Evolutionary conservation across 768 basidiomycete species (phyloP), one percentile per base, ranked within the genome.

Genomic region (Hypholoma sublateritium): DNA sequence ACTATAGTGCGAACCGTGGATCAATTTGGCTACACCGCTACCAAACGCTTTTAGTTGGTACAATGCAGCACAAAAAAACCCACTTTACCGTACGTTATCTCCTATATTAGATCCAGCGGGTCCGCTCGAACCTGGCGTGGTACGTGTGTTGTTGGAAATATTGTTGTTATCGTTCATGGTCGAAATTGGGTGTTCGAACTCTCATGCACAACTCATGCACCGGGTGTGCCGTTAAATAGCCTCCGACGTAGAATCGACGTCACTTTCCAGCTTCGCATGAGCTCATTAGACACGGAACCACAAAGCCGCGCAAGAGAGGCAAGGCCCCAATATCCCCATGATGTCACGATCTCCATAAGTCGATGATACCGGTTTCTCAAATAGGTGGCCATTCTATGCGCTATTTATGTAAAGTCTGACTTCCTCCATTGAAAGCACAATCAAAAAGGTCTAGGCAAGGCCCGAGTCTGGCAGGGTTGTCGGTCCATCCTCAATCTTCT

Each of bases 1-100:
- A 50, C 24, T 32, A n/a, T 42, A 22, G 28, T 53, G 13, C 64
- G 9, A 57, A 63, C 78, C 76, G 25, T 79, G 77, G 6, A 74
- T 60, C 24, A 74, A 61, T 54, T 76, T 69, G 2, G 58, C 59
- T 2, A 67, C 74, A 5, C 77, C 75, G 56, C 78, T 53, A 22
- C 34, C 50, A 22, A 12, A 11, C 43, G 34, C 17, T 51, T n/a
- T n/a, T 16, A 25, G 51, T 36, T 58, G 53, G n/a, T 44, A 5
- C 7, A 25, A n/a, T 41, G n/a, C 4, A 47, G 37, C 41, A 36
- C 49, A 47, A 1, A 17, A 44, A 11, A 32, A 7, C 2, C 28
- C 28, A 9, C 28, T 32, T 16, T 52, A 70, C 68, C 62, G 67
- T 24, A 68, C 34, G 56, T 59, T 67, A 34, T 58, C 63, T 44